Conservation (phyloP, 345 rosid species). For the Populus alba region DNA sequence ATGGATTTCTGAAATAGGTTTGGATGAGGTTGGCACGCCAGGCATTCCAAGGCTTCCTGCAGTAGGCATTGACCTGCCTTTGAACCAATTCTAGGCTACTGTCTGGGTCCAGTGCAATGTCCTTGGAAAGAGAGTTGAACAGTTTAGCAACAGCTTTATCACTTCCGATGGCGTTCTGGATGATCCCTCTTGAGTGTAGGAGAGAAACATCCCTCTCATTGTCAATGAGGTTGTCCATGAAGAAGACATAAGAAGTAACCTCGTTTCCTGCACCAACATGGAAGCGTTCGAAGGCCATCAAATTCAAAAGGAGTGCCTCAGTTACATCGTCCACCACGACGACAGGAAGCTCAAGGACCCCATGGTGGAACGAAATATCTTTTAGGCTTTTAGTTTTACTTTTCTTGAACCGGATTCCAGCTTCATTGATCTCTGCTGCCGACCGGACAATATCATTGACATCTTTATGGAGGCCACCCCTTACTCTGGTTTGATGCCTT, state of each 20-base stretch:
- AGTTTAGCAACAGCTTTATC: constrained; percentile 47
- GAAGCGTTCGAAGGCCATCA: constrained; percentile 41
- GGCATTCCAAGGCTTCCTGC: constrained; percentile 38
- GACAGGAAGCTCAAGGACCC: constrained; percentile 35
- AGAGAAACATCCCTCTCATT: constrained; percentile 42
- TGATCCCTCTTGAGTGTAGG: constrained; percentile 41
- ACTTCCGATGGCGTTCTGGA: constrained; percentile 47
- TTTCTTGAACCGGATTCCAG: constrained; percentile 38
- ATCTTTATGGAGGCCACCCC: background rate
- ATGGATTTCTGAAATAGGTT: constrained; percentile 48
- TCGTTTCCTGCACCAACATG: constrained; percentile 46
- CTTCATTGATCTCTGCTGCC: constrained; percentile 42
- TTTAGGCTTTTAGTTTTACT: constrained; percentile 28
- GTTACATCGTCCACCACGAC: constrained; percentile 31
- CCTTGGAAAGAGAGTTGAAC: constrained; percentile 42
- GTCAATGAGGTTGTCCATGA: constrained; percentile 52
- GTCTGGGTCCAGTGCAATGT: constrained; percentile 38
- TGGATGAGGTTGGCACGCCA: constrained; percentile 47
- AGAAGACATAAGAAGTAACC: constrained; percentile 41
- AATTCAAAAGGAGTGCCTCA: constrained; percentile 35
- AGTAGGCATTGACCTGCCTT: constrained; percentile 30
- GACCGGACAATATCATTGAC: constrained; percentile 22
- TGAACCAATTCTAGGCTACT: constrained; percentile 30
- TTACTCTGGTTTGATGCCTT: background rate
- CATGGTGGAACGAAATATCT: constrained; percentile 39